A percentile compares a stretch with the other conserved stretches of the same genome.
These are phyloP conservation scores for Cyclaneusma minus DNA, from an alignment of 2,329 filamentous ascomycete species.

Conservation along the genomic window DNA sequence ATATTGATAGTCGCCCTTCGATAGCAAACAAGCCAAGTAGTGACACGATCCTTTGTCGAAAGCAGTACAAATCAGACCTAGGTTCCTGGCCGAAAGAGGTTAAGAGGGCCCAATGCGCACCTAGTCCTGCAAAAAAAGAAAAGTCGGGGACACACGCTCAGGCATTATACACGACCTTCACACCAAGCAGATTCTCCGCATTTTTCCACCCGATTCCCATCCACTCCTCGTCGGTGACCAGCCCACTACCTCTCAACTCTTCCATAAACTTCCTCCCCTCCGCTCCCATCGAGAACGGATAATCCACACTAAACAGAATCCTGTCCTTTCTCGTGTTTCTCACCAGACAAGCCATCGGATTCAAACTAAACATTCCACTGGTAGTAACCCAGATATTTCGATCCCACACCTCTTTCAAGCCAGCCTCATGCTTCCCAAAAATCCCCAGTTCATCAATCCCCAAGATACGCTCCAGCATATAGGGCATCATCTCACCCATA, in stretches of 20 bases:
- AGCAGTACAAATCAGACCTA: too few relatives aligned
- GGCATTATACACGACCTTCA: too few relatives aligned
- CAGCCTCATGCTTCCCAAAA: constrained; percentile 18
- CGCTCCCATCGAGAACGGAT: constrained; percentile 35
- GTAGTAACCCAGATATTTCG: constrained; percentile 43
- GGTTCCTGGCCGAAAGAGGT: too few relatives aligned
- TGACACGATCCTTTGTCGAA: too few relatives aligned
- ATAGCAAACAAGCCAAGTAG: too few relatives aligned
- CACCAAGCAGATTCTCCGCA: constrained; percentile 28
- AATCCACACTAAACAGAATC: constrained; percentile 41
- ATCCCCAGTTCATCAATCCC: constrained; percentile 14
- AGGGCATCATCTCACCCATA: constrained; percentile 36
- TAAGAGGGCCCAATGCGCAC: too few relatives aligned
- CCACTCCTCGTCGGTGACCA: constrained; percentile 32
- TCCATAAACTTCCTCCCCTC: constrained; percentile 30
- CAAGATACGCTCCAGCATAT: constrained; percentile 31
- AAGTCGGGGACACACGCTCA: too few relatives aligned
- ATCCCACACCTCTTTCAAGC: constrained; percentile 34
- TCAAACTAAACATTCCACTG: constrained; percentile 33
- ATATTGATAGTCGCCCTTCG: too few relatives aligned
- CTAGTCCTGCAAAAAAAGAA: too few relatives aligned
- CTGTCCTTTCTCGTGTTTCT: constrained; percentile 30
- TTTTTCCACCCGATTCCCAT: constrained; percentile 33
- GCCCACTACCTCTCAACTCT: constrained; percentile 29
- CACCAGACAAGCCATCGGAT: constrained; percentile 27